Evolutionary conservation across 345 rosid species (phyloP), one percentile per base, ranked within the genome.

Genomic region (Eucalyptus paniculata): DNA sequence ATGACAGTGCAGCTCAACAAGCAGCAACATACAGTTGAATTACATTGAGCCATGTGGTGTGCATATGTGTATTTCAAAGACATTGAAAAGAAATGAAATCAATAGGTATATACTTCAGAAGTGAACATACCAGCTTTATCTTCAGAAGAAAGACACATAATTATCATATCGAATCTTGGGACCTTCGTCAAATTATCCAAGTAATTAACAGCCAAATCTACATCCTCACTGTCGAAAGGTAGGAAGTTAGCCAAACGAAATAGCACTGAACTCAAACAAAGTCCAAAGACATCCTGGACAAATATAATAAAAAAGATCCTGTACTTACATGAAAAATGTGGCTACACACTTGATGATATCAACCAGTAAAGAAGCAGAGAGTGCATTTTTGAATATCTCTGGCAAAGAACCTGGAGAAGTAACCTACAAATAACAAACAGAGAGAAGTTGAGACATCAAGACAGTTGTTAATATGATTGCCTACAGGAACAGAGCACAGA

Each of bases 101-200:
- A 16, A 21, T 86, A 86, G 16, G 16, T 18, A 86, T 28, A 23
- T 56, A 56, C 62, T 23, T 54, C 60, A 28, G 34, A 50, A 86
- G 50, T 50, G 62, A 90, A 89, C 95, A 72, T 94, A 98, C 99
- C 98, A 14, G 94, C 93, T 91, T 93, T 96, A 87, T 97, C 97
- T 4, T 93, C 67, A 34, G 96, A 92, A 23, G 98, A 95, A 92
- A 98, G 97, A 91, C 96, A 96, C 97, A 94, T 90, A 88, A 95
- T 89, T 90, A 97, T 94, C 91, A 96, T 93, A 94, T 93, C 90
- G 87, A 98, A 98, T 94, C 99, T 97, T 77, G 99, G 98, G 91
- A 98, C 98, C 91, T 94, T 95, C 50, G 96, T 92, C 87, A 98
- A 93, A 90, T 93, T 93, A 82, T 95, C 96, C 28, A 98, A 88